A percentile compares a stretch with the other conserved stretches of the same genome.
Evolutionary conservation across 306 rosid species (phyloP).

Genomic region (Inga laurina): DNA sequence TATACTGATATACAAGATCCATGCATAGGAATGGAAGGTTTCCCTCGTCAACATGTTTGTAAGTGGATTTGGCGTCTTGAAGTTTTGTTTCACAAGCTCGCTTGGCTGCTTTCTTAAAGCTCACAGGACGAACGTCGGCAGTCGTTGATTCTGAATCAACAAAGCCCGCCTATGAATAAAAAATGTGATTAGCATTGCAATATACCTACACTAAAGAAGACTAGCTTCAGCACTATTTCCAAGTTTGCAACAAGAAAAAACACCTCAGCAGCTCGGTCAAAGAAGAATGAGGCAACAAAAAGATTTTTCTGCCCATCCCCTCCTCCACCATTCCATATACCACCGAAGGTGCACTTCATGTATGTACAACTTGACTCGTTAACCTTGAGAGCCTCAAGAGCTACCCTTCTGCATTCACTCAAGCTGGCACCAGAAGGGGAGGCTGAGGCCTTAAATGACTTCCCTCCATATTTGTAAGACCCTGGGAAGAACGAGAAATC

Average conservation of each 20-base stretch:
- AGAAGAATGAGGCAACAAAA: constrained; percentile 97
- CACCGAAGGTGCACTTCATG: constrained; percentile 97
- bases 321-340: constrained; percentile 98
- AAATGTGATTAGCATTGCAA: constrained; percentile 33
- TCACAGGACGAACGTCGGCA: constrained; percentile 64
- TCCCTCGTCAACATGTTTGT: constrained; percentile 54
- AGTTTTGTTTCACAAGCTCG: constrained; percentile 85
- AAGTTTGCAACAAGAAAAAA: constrained; percentile 5
- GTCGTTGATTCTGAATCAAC: constrained; percentile 63
- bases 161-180: constrained; percentile 78
- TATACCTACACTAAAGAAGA: constrained; percentile 22
- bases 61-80: constrained; percentile 60
- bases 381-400: constrained; percentile 73
- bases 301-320: constrained; percentile 95
- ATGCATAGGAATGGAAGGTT: constrained; percentile 94
- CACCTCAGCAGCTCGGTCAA: constrained; percentile 97
- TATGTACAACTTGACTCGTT: constrained; percentile 76
- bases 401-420: constrained; percentile 67
- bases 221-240: neutral
- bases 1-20: constrained; percentile 92
- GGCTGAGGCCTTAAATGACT: constrained; percentile 58
- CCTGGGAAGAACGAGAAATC: constrained; percentile 43
- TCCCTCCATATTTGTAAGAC: constrained; percentile 77
- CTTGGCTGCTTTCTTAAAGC: constrained; percentile 87
- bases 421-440: constrained; percentile 72